phyloP scores from a whole-genome alignment of 129 eudicot species.

The Mikania micrantha region DNA sequence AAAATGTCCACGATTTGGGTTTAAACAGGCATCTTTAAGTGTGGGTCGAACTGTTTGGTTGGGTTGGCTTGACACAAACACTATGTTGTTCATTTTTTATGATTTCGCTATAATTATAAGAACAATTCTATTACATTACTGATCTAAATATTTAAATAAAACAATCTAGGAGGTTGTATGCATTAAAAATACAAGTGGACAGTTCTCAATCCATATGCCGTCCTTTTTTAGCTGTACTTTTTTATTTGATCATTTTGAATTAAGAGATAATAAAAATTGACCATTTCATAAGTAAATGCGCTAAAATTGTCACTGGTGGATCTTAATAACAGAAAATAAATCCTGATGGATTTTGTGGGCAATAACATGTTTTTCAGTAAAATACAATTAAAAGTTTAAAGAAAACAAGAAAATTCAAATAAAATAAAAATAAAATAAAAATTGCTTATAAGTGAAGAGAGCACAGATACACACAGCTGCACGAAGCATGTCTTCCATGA shows the following conservation, averaged over 20 bases:
- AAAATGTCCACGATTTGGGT: background rate
- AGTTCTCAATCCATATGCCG: background rate
- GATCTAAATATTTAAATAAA: background rate
- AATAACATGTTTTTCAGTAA: background rate
- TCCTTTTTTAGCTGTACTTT: background rate
- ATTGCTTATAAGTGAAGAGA: constrained; percentile 43
- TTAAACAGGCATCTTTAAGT: background rate
- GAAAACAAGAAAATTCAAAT: constrained; percentile 36
- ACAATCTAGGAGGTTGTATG: background rate
- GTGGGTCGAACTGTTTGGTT: background rate
- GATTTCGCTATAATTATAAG: background rate
- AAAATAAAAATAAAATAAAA: constrained; percentile 22
- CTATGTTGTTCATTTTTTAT: background rate
- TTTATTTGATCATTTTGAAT: background rate
- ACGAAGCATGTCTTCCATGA: constrained; percentile 98
- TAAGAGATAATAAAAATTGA: background rate
- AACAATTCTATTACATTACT: background rate
- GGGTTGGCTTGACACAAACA: background rate
- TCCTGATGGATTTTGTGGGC: background rate
- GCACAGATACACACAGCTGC: constrained; percentile 83
- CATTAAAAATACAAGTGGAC: background rate
- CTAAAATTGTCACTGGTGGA: background rate
- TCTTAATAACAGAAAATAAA: too few species aligned
- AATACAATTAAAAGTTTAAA: background rate
- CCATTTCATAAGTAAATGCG: background rate